Conservation (phyloP, 225 moss, liverwort and hornwort genomes). For the Rhytidiadelphus loreus region DNA sequence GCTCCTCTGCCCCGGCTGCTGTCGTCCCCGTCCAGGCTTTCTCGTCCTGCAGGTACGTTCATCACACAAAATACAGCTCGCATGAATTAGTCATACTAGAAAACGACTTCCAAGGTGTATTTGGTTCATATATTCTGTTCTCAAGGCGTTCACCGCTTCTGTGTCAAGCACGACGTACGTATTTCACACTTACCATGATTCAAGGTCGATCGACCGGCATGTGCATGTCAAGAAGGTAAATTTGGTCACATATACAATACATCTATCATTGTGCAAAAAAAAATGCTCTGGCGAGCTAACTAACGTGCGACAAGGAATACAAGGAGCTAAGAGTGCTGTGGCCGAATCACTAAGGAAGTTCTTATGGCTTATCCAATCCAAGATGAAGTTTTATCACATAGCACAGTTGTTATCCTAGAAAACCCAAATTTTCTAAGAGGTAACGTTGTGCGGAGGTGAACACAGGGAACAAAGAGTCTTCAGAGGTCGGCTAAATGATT, state of each 20-base stretch:
- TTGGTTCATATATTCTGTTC: background rate
- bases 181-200: background rate
- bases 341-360: background rate
- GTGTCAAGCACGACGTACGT: background rate
- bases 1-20: conserved; percentile 32
- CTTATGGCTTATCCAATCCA: background rate
- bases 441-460: background rate
- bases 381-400: background rate
- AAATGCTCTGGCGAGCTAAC: background rate
- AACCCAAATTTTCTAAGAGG: background rate
- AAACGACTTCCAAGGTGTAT: background rate
- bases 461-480: background rate
- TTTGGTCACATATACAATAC: background rate
- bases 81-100: background rate
- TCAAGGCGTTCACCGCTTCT: background rate
- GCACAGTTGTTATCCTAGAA: background rate
- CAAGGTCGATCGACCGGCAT: background rate
- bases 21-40: background rate
- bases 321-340: too few relatives aligned
- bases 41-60: background rate
- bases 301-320: too few relatives aligned
- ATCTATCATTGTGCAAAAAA: background rate
- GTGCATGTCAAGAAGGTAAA: background rate
- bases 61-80: background rate
- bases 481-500: background rate